These are phyloP conservation scores for Caloboletus firmus DNA, from an alignment of 1,284 basidiomycete species.

Conservation along the genomic window DNA sequence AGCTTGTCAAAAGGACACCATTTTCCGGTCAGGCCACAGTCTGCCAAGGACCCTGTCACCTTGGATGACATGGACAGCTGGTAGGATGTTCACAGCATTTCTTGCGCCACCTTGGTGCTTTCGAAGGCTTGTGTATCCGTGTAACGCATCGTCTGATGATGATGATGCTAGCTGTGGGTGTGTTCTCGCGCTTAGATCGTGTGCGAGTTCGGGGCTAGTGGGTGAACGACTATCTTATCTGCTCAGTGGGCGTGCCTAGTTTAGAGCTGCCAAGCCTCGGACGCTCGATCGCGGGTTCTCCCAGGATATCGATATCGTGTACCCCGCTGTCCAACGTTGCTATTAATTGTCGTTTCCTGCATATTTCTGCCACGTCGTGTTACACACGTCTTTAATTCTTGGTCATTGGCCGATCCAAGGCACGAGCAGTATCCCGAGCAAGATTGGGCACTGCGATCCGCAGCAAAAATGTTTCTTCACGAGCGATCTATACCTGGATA, in stretches of 20 bases:
- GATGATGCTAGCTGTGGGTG: not conserved
- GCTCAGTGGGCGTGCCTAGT: not conserved
- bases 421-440: not conserved
- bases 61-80: conserved; percentile 2
- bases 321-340: no score
- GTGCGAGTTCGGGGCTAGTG: not conserved
- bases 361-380: not conserved
- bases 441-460: not conserved
- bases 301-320: no score
- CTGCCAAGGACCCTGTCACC: conserved; percentile 13
- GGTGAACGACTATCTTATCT: not conserved
- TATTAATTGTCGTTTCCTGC: not conserved
- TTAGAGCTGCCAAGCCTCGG: not conserved
- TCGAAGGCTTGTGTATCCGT: not conserved
- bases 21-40: conserved; percentile 4
- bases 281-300: not conserved
- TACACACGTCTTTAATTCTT: not conserved
- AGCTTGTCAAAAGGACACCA: not conserved
- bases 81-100: not conserved
- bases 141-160: not conserved
- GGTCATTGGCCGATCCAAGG: not conserved
- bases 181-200: not conserved
- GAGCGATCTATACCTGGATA: no score
- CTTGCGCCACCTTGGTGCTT: conserved; percentile 2
- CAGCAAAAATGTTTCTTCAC: conserved; percentile 1